Evolutionary conservation across 164 flowering plant genomes (phyloP).

Genomic region (Annona squamosa): DNA sequence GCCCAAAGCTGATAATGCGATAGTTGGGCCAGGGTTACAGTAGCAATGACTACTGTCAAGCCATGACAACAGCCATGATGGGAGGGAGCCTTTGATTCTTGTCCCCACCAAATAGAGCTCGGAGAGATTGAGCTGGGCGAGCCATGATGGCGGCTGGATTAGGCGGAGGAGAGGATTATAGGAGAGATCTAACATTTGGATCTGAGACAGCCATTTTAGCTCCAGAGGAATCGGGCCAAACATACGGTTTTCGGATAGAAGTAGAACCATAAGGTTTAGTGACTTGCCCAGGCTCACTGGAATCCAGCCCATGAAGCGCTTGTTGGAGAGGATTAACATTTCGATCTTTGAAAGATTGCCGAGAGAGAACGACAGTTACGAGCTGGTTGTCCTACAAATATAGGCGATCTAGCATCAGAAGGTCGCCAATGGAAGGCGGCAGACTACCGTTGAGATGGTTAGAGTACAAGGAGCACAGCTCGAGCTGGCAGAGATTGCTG

Average conservation of each 20-base stretch:
- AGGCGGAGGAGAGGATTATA: slow-evolving; percentile 44
- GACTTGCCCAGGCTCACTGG: slow-evolving; percentile 49
- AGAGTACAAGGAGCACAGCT: slow-evolving; percentile 35
- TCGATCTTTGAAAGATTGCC: slow-evolving; percentile 42
- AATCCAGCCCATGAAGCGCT: slow-evolving; percentile 43
- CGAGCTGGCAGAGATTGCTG: slow-evolving; percentile 26
- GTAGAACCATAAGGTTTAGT: slow-evolving; percentile 35
- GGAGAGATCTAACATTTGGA: slow-evolving; percentile 54
- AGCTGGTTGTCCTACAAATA: slow-evolving; percentile 48
- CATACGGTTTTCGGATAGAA: slow-evolving; percentile 46
- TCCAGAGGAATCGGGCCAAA: slow-evolving; percentile 45
- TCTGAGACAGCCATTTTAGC: slow-evolving; percentile 22
- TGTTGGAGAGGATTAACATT: slow-evolving; percentile 41
- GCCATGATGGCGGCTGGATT: slow-evolving; percentile 37
- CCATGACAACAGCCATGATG: slow-evolving; percentile 38
- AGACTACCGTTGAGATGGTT: slow-evolving; percentile 46
- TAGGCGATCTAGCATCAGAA: slow-evolving; percentile 34
- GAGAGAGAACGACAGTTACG: slow-evolving; percentile 42
- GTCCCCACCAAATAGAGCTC: slow-evolving; percentile 43
- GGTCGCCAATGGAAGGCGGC: slow-evolving; percentile 45
- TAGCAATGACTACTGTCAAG: too few species aligned
- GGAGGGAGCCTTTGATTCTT: slow-evolving; percentile 48
- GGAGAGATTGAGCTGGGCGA: slow-evolving; percentile 29
- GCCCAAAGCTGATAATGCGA: too few species aligned
- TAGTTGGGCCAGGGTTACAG: too few species aligned